Percentiles rank a stretch among this genome's conserved stretches.
Conservation (phyloP, 805 yeast genomes). For the Spathaspora hagerdaliae region DNA sequence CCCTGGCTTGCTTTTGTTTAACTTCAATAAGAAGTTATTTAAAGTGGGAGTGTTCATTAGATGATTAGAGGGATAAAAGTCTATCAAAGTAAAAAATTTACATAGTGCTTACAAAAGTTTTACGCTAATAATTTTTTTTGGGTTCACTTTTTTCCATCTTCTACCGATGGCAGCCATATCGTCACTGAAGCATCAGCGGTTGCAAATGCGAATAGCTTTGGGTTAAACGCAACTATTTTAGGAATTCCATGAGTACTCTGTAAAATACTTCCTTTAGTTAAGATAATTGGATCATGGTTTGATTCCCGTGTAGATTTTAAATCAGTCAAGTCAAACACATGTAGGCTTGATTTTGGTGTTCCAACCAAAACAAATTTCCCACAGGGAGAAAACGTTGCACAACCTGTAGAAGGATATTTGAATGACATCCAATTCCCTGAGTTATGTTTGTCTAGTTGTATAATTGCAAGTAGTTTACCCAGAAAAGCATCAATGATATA, state of each 20-base stretch:
- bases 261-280: constrained; percentile 13
- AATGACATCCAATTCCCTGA: constrained; percentile 18
- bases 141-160: neutral
- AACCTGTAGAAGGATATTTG: constrained; percentile 30
- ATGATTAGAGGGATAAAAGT: too few species aligned
- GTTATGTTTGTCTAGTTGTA: constrained; percentile 11
- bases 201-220: constrained; percentile 56
- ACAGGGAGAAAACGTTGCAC: constrained; percentile 36
- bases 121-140: neutral
- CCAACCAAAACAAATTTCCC: constrained; percentile 38
- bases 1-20: neutral
- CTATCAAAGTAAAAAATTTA: too few species aligned
- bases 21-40: neutral
- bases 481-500: constrained; percentile 66
- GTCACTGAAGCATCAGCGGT: constrained; percentile 52
- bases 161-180: constrained; percentile 30
- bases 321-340: constrained; percentile 25
- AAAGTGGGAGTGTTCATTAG: neutral
- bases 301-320: constrained; percentile 17
- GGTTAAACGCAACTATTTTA: constrained; percentile 54
- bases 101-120: too few species aligned
- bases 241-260: constrained; percentile 33
- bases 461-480: constrained; percentile 44
- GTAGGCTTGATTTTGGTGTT: constrained; percentile 19
- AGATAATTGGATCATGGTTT: constrained; percentile 11